Evolutionary conservation across 2,329 filamentous ascomycete species (phyloP).

Genomic region (Mycocentrospora acerina): DNA sequence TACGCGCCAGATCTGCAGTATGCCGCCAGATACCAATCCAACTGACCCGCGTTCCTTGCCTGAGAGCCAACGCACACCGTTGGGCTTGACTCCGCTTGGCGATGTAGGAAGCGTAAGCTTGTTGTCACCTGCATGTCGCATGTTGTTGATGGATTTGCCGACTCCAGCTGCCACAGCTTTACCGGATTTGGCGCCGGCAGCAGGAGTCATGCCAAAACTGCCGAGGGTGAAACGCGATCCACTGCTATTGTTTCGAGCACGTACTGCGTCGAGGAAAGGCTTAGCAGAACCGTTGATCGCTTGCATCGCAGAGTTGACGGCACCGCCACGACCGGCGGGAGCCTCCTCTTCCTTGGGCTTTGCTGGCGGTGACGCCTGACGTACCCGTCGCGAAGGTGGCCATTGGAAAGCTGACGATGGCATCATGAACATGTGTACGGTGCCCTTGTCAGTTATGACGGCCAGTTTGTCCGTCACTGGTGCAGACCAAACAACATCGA

Average conservation of each 20-base stretch:
- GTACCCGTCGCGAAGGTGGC: conserved; percentile 67
- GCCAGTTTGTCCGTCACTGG: conserved; percentile 81
- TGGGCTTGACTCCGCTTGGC: conserved; percentile 54
- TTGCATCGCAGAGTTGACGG: conserved; percentile 45
- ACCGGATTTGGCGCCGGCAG: conserved; percentile 62
- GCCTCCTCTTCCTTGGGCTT: conserved; percentile 36
- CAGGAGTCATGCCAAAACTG: conserved; percentile 43
- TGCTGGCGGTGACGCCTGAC: conserved; percentile 23
- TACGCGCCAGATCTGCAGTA: conserved; percentile 66
- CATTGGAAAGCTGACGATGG: conserved; percentile 80
- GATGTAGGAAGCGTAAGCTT: conserved; percentile 67
- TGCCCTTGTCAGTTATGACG: conserved; percentile 92
- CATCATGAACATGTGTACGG: conserved; percentile 88
- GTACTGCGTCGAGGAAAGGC: conserved; percentile 40
- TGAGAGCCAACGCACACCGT: conserved; percentile 67
- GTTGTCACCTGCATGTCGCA: conserved; percentile 75
- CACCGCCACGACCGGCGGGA: conserved; percentile 33
- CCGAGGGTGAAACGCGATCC: conserved; percentile 39
- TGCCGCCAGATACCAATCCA: conserved; percentile 65
- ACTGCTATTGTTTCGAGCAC: conserved; percentile 34
- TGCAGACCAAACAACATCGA: conserved; percentile 85
- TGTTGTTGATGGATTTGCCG: conserved; percentile 69
- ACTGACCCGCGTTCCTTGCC: conserved; percentile 64
- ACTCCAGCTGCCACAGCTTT: conserved; percentile 73
- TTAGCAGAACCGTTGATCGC: conserved; percentile 47